A percentile compares a stretch with the other conserved stretches of the same genome.
Conservation (phyloP, 805 yeast genomes). For the Candida namnaoensis region DNA sequence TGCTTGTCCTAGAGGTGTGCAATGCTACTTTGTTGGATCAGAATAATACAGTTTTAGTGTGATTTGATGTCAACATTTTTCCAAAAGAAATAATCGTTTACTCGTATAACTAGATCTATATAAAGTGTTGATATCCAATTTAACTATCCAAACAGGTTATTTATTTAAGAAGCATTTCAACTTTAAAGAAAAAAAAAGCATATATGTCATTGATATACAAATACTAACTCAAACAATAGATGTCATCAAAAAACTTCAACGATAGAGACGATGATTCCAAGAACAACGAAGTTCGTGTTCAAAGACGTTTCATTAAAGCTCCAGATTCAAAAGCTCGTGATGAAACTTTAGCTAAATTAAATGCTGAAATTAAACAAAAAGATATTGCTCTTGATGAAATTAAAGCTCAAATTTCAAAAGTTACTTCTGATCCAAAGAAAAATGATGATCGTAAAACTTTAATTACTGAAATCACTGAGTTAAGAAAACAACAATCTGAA, state of each 20-base stretch:
- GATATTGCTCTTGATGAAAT: constrained; percentile 45
- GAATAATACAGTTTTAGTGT: too few relatives aligned
- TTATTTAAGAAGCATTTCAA: too few relatives aligned
- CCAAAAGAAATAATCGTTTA: too few relatives aligned
- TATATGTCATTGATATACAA: too few relatives aligned
- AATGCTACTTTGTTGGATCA: too few relatives aligned
- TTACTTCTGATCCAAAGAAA: constrained; percentile 38
- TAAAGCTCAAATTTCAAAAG: constrained; percentile 45
- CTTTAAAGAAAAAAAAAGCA: too few relatives aligned
- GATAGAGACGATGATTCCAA: constrained; percentile 3
- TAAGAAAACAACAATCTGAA: constrained; percentile 37
- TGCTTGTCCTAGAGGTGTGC: too few relatives aligned
- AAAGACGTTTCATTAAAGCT: constrained; percentile 47
- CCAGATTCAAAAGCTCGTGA: constrained; percentile 67
- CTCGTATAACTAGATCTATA: too few relatives aligned
- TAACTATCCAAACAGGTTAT: too few relatives aligned
- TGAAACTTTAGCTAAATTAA: constrained; percentile 43
- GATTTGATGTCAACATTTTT: too few relatives aligned
- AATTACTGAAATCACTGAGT: constrained; percentile 34
- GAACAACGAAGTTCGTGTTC: constrained; percentile 13
- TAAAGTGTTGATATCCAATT: too few relatives aligned
- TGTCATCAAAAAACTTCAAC: background rate
- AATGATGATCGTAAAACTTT: constrained; percentile 46
- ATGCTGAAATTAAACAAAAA: constrained; percentile 54
- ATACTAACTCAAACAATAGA: background rate